Evolutionary conservation across 2,329 filamentous ascomycete genomes (phyloP).

Genomic region (Microdochium trichocladiopsis): DNA sequence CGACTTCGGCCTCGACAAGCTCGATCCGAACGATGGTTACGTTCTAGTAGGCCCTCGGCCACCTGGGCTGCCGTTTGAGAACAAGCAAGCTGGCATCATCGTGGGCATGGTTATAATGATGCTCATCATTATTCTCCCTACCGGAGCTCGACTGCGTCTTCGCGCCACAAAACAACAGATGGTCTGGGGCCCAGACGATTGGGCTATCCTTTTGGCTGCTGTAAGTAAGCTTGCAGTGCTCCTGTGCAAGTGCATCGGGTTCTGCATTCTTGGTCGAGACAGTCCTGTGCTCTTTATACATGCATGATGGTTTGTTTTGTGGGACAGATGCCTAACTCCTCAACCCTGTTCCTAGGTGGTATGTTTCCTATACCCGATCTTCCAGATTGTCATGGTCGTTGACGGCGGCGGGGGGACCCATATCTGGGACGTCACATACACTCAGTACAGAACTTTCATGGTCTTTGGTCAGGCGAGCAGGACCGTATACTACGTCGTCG

Average conservation of each 20-base stretch:
- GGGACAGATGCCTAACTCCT: too few relatives aligned
- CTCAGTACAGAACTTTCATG: background rate
- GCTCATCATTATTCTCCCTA: conserved; percentile 2
- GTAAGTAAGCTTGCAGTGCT: conserved; percentile 1
- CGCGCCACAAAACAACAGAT: conserved; percentile 2
- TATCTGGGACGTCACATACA: conserved; percentile 6
- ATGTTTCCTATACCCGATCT: background rate
- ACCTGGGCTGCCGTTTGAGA: background rate
- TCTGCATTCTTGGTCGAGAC: background rate
- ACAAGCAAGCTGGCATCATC: conserved; percentile 4
- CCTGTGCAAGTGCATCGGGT: too few relatives aligned
- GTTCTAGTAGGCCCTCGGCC: background rate
- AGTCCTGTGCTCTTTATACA: too few relatives aligned
- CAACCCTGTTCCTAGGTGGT: background rate
- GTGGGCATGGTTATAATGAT: conserved; percentile 5
- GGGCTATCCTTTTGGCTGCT: conserved; percentile 6
- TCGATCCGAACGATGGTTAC: background rate
- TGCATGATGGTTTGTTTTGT: too few relatives aligned
- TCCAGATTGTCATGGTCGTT: conserved; percentile 3
- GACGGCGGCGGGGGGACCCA: conserved; percentile 4
- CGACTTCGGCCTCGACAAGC: background rate
- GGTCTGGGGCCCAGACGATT: conserved; percentile 5
- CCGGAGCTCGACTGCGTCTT: conserved; percentile 2
- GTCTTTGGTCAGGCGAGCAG: background rate
- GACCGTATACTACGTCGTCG: background rate